Percentiles rank a stretch among this genome's conserved stretches.
Conservation (phyloP, 257 asterid species). For the Plectranthus barbatus region DNA sequence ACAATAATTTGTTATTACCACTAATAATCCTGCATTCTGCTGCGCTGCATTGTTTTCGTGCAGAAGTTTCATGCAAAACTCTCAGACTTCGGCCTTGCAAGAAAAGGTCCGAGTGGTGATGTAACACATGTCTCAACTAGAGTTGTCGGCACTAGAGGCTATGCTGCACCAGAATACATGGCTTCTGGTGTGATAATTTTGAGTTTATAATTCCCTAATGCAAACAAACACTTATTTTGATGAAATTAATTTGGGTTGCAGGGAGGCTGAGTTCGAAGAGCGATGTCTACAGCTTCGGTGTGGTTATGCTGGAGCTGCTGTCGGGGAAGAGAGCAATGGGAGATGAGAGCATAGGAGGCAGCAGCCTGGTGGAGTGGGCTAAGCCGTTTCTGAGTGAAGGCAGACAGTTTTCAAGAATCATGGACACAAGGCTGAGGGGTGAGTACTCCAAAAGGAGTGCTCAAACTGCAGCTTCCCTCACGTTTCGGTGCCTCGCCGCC, state of each 20-base stretch:
- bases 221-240: no score
- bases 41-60: neutral
- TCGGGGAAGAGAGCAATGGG: conserved; percentile 51
- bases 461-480: conserved; percentile 33
- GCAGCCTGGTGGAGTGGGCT: conserved; percentile 53
- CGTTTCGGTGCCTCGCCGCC: conserved; percentile 30
- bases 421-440: conserved; percentile 52
- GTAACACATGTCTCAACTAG: conserved; percentile 50
- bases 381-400: conserved; percentile 37
- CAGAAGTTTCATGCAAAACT: conserved; percentile 50
- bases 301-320: conserved; percentile 41
- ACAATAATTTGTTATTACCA: no score
- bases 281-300: conserved; percentile 50
- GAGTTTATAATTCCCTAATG: no score
- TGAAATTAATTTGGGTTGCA: no score
- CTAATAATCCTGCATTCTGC: no score
- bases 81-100: conserved; percentile 52
- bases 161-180: conserved; percentile 55
- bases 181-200: no score
- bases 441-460: conserved; percentile 48
- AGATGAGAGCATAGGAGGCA: conserved; percentile 48
- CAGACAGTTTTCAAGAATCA: conserved; percentile 42
- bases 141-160: conserved; percentile 45
- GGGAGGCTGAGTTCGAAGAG: conserved; percentile 45
- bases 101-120: conserved; percentile 49